Percentiles rank a stretch among this genome's conserved stretches.
These are phyloP conservation scores for Achlya hypogyna DNA, from an alignment of 352 stramenopile genomes.

Conservation along the genomic window DNA sequence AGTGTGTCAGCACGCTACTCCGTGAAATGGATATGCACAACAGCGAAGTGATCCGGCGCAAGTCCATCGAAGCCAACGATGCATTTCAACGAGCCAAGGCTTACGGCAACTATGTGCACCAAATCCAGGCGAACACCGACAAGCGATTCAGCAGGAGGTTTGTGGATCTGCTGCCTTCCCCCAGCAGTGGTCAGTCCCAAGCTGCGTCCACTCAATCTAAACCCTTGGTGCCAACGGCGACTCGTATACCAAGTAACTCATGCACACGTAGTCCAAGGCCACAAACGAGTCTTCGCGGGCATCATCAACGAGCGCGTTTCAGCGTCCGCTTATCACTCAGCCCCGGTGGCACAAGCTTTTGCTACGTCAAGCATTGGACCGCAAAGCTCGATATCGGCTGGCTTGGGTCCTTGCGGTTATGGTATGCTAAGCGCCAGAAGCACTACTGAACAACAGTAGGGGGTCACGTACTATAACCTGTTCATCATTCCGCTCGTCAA, in stretches of 20 bases:
- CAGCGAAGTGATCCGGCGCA: neutral
- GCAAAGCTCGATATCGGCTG: constrained; percentile 7
- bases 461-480: constrained; percentile 11
- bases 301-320: neutral
- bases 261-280: neutral
- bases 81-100: constrained; percentile 9
- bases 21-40: constrained; percentile 20
- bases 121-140: neutral
- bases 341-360: constrained; percentile 3
- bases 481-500: constrained; percentile 11
- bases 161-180: neutral
- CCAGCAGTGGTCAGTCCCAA: neutral
- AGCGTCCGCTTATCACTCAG: neutral
- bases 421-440: neutral
- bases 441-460: neutral
- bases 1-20: neutral
- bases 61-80: neutral
- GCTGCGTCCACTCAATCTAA: neutral
- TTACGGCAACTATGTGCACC: constrained; percentile 10
- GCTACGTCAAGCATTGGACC: neutral
- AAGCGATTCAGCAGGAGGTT: constrained; percentile 3
- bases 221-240: no score
- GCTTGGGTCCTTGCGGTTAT: constrained; percentile 2
- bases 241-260: neutral
- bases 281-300: neutral